These are phyloP conservation scores for Dictyophora rubrovolvata DNA, from an alignment of 768 basidiomycete genomes.

Conservation along the genomic window DNA sequence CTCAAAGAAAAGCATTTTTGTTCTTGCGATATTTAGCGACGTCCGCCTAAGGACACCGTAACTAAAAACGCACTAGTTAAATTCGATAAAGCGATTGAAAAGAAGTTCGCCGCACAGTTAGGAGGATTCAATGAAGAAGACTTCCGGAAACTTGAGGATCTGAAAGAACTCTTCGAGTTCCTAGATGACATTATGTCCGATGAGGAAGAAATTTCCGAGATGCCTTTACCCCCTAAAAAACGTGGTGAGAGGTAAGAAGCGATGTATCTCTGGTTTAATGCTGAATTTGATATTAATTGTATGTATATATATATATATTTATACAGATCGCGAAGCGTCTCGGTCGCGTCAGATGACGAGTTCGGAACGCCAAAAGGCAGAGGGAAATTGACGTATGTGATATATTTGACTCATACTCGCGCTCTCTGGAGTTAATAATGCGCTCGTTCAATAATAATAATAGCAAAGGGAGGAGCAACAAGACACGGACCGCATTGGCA, in stretches of 20 bases:
- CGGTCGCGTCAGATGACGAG: slow-evolving; percentile 3
- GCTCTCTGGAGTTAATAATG: neutral
- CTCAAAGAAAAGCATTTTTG: slow-evolving; percentile 7
- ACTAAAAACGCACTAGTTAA: slow-evolving; percentile 61
- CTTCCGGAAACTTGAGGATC: slow-evolving; percentile 49
- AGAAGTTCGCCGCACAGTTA: slow-evolving; percentile 63
- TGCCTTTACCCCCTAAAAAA: slow-evolving; percentile 22
- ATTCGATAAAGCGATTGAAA: slow-evolving; percentile 56
- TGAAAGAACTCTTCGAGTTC: slow-evolving; percentile 58
- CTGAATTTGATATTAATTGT: neutral
- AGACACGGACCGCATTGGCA: neutral
- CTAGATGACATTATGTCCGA: slow-evolving; percentile 62
- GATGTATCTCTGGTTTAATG: neutral
- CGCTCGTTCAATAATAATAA: neutral
- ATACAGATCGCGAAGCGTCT: slow-evolving; percentile 2
- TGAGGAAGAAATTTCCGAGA: slow-evolving; percentile 37
- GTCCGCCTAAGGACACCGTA: slow-evolving; percentile 46
- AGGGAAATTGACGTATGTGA: slow-evolving; percentile 1
- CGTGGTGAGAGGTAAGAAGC: slow-evolving; percentile 7
- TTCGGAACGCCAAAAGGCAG: slow-evolving; percentile 2
- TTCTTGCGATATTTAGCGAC: slow-evolving; percentile 40
- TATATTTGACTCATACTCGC: neutral
- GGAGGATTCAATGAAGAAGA: slow-evolving; percentile 66
- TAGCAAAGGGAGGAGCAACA: neutral
- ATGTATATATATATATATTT: neutral